These are phyloP conservation scores for Leccinum broughii DNA, from an alignment of 768 basidiomycete genomes.

Conservation along the genomic window DNA sequence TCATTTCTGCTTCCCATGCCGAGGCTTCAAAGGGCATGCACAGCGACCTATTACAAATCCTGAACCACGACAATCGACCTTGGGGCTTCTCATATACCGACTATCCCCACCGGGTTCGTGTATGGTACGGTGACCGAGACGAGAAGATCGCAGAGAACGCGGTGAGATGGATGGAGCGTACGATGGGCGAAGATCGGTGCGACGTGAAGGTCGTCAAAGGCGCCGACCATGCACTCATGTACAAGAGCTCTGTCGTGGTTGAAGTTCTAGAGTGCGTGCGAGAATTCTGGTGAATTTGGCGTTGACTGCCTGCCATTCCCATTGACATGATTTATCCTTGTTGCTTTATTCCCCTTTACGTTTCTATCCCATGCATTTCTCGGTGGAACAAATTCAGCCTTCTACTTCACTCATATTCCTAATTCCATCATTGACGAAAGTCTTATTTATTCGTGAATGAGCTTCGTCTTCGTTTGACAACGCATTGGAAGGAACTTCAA, in stretches of 20 bases:
- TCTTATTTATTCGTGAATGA: slow-evolving; percentile 20
- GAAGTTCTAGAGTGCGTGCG: slow-evolving; percentile 76
- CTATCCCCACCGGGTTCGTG: slow-evolving; percentile 71
- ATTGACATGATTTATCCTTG: slow-evolving; percentile 10
- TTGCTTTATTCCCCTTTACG: slow-evolving; percentile 21
- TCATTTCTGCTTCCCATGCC: slow-evolving; percentile 92
- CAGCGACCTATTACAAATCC: slow-evolving; percentile 86
- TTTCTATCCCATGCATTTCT: slow-evolving; percentile 10
- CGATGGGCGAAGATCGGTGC: slow-evolving; percentile 75
- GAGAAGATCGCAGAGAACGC: slow-evolving; percentile 92
- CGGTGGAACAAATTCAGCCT: slow-evolving; percentile 18
- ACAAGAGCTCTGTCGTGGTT: slow-evolving; percentile 81
- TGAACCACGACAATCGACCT: slow-evolving; percentile 84
- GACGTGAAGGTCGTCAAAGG: slow-evolving; percentile 80
- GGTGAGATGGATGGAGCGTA: slow-evolving; percentile 89
- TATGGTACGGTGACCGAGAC: slow-evolving; percentile 94
- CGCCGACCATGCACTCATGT: slow-evolving; percentile 94
- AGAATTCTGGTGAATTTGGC: slow-evolving; percentile 48
- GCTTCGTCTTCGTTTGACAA: slow-evolving; percentile 17
- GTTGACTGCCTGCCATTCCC: slow-evolving; percentile 1
- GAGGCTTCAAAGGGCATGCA: slow-evolving; percentile 92
- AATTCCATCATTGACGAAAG: slow-evolving; percentile 9
- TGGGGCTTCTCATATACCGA: slow-evolving; percentile 90
- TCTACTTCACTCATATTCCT: slow-evolving; percentile 5
- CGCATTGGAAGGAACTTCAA: slow-evolving; percentile 29